Percentiles rank a stretch among this genome's conserved stretches.
Conservation (phyloP, 768 basidiomycete genomes). For the Sarcomyxa edulis region DNA sequence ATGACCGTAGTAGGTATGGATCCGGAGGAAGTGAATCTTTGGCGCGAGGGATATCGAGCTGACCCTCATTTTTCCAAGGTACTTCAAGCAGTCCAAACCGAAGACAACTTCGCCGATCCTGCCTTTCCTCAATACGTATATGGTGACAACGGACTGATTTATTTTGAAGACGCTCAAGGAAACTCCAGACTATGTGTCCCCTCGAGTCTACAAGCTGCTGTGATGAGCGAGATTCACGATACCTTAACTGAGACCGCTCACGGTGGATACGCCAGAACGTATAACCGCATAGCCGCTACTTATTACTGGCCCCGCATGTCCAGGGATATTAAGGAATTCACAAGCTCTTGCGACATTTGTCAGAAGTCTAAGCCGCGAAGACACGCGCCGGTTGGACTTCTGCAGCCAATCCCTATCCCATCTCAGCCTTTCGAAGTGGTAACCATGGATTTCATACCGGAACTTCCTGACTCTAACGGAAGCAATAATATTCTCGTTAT, state of each 20-base stretch:
- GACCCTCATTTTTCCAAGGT: no score
- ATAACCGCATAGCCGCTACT: slow-evolving; percentile 13
- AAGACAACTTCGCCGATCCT: slow-evolving; percentile 7
- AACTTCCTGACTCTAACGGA: slow-evolving; percentile 23
- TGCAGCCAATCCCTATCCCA: slow-evolving; percentile 29
- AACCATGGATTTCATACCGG: slow-evolving; percentile 29
- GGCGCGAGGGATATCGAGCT: no score
- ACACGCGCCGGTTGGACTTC: slow-evolving; percentile 23
- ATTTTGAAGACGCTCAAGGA: slow-evolving; percentile 19
- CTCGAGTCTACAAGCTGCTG: neutral
- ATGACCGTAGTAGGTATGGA: no score
- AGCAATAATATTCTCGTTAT: slow-evolving; percentile 25
- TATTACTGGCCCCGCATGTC: slow-evolving; percentile 30
- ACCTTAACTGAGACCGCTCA: slow-evolving; percentile 19
- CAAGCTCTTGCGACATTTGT: slow-evolving; percentile 19
- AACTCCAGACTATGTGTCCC: slow-evolving; percentile 23
- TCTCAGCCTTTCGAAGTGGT: slow-evolving; percentile 23
- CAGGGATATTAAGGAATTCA: slow-evolving; percentile 14
- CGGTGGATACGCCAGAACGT: slow-evolving; percentile 18
- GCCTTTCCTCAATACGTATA: slow-evolving; percentile 7
- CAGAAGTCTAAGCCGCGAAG: slow-evolving; percentile 19
- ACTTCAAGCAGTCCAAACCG: no score
- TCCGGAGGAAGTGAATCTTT: no score
- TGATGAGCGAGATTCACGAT: slow-evolving; percentile 22
- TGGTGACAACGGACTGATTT: slow-evolving; percentile 12